Base-by-base conservation (phyloP, 2,329 filamentous ascomycete species). In the Dendryphion nanum region DNA sequence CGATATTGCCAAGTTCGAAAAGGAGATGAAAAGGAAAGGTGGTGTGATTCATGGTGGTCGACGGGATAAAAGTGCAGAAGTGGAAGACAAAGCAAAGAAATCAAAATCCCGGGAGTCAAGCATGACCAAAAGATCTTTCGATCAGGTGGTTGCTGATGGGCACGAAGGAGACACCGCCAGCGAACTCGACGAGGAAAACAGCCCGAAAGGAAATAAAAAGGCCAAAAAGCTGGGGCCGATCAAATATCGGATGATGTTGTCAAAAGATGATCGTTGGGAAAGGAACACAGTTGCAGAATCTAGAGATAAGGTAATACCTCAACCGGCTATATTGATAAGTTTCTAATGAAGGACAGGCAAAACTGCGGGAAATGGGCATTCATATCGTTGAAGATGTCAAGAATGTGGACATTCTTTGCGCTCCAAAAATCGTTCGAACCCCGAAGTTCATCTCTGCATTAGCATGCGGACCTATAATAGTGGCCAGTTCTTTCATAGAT, bases 381-480 rank as follows among this genome's bases (percentile, higher is more conserved):
- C 76, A 82, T 50, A 79, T 95, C 16, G 85, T 88, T 4, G 77
- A 84, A 51, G 86, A 95, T 57, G 81, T 82, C 18, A 78, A 79
- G 33, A 77, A 80, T 30, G 93, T 88, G 61, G 87, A 91, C 53
- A 87, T 95, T 61, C 78, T 98, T 8, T 89, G 89, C 21, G 91
- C 91, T 3, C 93, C 91, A 1, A 79, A 82, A 29, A 81, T 97
- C 44, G 80, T 96, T 21, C 85, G 93, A 24, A 98, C 93, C 0
- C 82, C 88, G 61, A 98, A 98, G 60, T 98, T 98, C 60, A 82
- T 97, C 34, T 85, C 84, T 44, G 89, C 89, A 10, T 71, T 98
- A 18, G 89, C 93, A 14, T 82, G 81, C 42, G 89, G 86, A 0
- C 88, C 89, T 0, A 76, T 79, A 1, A 79, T 97, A 30, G 77